Evolutionary conservation across 108 stramenopile species (phyloP), one percentile per base, ranked within the genome.

Genomic region (Pinguiococcus pyrenoidosus): DNA sequence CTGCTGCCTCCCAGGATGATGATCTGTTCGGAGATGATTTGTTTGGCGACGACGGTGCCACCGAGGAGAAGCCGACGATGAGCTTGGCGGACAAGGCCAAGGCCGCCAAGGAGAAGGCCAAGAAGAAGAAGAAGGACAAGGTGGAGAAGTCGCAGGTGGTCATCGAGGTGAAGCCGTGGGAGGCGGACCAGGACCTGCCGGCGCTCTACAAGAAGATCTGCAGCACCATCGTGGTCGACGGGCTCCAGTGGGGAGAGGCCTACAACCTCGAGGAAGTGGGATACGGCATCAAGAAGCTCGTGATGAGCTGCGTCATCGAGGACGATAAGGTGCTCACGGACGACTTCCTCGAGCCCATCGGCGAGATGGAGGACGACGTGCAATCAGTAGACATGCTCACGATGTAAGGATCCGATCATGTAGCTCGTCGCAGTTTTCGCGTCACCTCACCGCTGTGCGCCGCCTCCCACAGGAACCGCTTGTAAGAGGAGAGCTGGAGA

Each of bases 141-240:
- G 40, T 20, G 21, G 33, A 55, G 35, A 62, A 56, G 35, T 56
- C 62, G 3, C 67, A 64, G 39, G 35, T 64, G 21, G 69, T 70
- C 29, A 14, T 66, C 23, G 69, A 70, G 44, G 58, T 70, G 12
- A 66, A 65, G 58, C 64, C 64, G 27, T 64, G 63, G 69, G 69
- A 70, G 23, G 52, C 64, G 0, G 69, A 59, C 32, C 44, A 59
- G 3, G 64, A 70, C 42, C 56, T 70, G 41, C 51, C 60, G 34
- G 50, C 20, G 2, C 44, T 70, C 0, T 60, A 45, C 51, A 30
- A 51, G 32, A 56, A 45, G 43, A 65, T 70, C 58, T 32, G 32
- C 40, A 49, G 43, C 18, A 32, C 22, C 24, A 35, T 52, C 32
- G 21, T 36, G 10, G 30, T 51, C 28, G 61, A 62, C 12, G 61